A percentile compares a stretch with the other conserved stretches of the same genome.
Conservation (phyloP, 2,329 filamentous ascomycete species). For the Xylaria multiplex region DNA sequence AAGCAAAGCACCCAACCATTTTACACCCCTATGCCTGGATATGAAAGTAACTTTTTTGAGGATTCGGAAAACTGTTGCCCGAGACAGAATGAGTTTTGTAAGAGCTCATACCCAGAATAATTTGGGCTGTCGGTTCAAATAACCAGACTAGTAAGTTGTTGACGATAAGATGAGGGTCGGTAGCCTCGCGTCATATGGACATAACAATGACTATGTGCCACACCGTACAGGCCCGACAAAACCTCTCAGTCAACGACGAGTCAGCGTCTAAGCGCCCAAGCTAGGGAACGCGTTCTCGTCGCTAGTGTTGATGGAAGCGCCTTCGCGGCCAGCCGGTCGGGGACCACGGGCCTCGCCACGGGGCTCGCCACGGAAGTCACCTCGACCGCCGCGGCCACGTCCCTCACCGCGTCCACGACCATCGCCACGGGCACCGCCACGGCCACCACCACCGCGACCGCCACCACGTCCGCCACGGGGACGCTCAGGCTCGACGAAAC, state of each 20-base stretch:
- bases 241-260: constrained; percentile 23
- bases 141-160: constrained; percentile 31
- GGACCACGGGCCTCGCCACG: constrained; percentile 58
- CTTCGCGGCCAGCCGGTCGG: constrained; percentile 53
- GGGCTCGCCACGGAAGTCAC: constrained; percentile 54
- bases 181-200: constrained; percentile 27
- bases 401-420: constrained; percentile 52
- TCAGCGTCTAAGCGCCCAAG: constrained; percentile 61
- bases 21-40: constrained; percentile 41
- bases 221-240: constrained; percentile 30
- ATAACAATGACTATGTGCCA: constrained; percentile 34
- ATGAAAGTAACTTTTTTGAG: constrained; percentile 48
- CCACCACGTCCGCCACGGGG: constrained; percentile 64
- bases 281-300: constrained; percentile 70
- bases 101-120: constrained; percentile 40
- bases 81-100: constrained; percentile 38
- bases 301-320: constrained; percentile 64
- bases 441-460: constrained; percentile 59
- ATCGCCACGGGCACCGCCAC: constrained; percentile 55
- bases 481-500: constrained; percentile 77
- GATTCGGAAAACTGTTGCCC: constrained; percentile 40
- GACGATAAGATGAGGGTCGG: constrained; percentile 31
- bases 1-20: constrained; percentile 38
- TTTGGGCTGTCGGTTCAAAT: constrained; percentile 27
- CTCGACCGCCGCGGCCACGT: constrained; percentile 60